Evolutionary conservation across 2,329 filamentous ascomycete species (phyloP), one percentile per base, ranked within the genome.

Genomic region (Parasarocladium wereldwijsianum): DNA sequence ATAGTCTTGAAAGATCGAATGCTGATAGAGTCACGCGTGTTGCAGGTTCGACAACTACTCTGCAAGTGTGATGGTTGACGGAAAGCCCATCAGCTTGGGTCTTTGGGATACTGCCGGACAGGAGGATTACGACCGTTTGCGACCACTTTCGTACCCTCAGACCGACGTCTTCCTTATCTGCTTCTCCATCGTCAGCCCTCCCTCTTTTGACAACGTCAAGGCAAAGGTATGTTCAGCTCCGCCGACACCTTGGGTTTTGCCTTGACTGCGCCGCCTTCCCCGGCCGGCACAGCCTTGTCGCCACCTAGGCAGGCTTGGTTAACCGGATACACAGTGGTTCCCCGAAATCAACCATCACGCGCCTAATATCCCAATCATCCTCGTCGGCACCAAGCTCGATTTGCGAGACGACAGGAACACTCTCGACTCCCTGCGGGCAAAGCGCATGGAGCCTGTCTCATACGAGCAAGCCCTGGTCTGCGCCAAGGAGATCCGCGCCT

Each of bases 31-130:
- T 38, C 46, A 36, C 40, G 33, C 24, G 12, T 26, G 28, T 24
- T 36, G 15, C 43, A 93, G 85, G 39, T 96, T 96, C 60, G 87
- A 96, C 55, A 98, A 98, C 64, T 96, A 96, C 66, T 93, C 87
- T 21, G 90, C 90, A 40, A 93, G 85, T 64, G 90, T 98, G 33
- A 94, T 94, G 83, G 90, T 96, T 33, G 90, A 96, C 64, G 85
- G 86, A 47, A 93, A 93, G 64, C 87, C 87, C 36, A 93, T 96
- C 60, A 94, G 85, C 58, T 61, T 98, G 45, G 90, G 87, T 43
- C 64, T 98, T 18, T 96, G 90, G 87, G 87, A 98, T 79, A 98
- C 87, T 41, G 87, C 87, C 42, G 87, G 87, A 50, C 90, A 96
- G 64, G 87, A 96, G 62, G 87, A 96, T 68, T 96, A 96, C 63